phyloP scores from a whole-genome alignment of 345 rosid genomes.

The Rubroshorea leprosula region DNA sequence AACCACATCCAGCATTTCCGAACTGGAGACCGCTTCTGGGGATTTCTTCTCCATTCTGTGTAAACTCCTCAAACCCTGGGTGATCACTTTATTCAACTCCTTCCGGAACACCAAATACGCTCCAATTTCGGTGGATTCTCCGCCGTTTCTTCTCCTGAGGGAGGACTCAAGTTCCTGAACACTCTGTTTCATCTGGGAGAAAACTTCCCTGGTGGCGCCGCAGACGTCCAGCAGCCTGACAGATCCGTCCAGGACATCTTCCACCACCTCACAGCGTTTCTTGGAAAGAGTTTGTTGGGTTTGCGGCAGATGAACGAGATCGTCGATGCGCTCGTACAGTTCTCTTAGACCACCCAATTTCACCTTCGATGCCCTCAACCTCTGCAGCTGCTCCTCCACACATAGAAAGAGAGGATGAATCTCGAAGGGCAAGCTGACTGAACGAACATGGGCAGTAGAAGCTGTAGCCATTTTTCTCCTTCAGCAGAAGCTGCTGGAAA shows the following conservation, averaged over 20 bases:
- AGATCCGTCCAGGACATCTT: constrained; percentile 35
- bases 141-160: constrained; percentile 29
- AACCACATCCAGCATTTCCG: background rate
- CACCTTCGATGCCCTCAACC: background rate
- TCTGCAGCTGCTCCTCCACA: background rate
- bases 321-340: constrained; percentile 29
- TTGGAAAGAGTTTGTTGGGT: constrained; percentile 20
- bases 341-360: background rate
- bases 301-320: constrained; percentile 23
- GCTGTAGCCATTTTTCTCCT: constrained; percentile 4
- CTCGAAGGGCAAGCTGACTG: background rate
- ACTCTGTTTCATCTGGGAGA: constrained; percentile 28
- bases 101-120: constrained; percentile 25
- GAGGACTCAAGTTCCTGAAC: constrained; percentile 27
- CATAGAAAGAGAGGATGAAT: background rate
- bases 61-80: background rate
- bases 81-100: constrained; percentile 22
- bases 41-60: constrained; percentile 32
- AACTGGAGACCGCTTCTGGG: constrained; percentile 21
- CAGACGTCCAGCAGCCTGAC: constrained; percentile 38
- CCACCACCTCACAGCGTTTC: constrained; percentile 2
- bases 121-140: constrained; percentile 19
- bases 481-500: background rate
- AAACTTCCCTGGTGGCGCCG: constrained; percentile 28
- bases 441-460: background rate